These are phyloP conservation scores for Triangularia setosa DNA, from an alignment of 2,329 filamentous ascomycete species.

Conservation along the genomic window DNA sequence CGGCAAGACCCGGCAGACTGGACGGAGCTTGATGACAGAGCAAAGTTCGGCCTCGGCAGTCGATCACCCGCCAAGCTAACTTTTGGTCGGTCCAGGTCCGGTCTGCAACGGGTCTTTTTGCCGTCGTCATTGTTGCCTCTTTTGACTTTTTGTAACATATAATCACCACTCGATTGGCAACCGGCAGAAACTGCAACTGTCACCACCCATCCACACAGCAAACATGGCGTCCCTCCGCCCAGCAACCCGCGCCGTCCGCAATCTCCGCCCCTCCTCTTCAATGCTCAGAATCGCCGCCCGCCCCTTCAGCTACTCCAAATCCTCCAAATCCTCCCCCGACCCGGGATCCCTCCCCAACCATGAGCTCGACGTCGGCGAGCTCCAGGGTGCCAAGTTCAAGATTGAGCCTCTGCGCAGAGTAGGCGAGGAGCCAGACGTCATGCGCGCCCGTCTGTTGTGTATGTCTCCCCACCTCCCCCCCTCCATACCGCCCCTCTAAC, in stretches of 20 bases:
- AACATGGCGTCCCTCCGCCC: slow-evolving; percentile 16
- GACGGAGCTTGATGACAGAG: background rate
- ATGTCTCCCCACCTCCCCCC: slow-evolving; percentile 30
- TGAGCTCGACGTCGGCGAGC: slow-evolving; percentile 79
- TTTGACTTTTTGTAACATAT: background rate
- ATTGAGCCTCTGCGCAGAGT: slow-evolving; percentile 83
- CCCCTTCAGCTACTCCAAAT: background rate
- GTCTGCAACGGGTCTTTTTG: background rate
- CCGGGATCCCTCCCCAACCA: background rate
- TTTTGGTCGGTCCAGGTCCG: background rate
- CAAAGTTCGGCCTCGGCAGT: background rate
- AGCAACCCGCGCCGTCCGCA: slow-evolving; percentile 15
- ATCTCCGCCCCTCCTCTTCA: slow-evolving; percentile 17
- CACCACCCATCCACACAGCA: background rate
- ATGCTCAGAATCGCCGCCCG: slow-evolving; percentile 1
- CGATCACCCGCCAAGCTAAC: background rate
- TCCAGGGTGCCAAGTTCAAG: slow-evolving; percentile 80
- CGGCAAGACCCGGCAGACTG: background rate
- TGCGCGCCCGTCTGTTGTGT: slow-evolving; percentile 77
- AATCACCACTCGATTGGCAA: background rate
- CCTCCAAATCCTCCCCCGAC: slow-evolving; percentile 14
- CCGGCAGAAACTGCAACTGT: background rate
- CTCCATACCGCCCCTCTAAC: slow-evolving; percentile 6
- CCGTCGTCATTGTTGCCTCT: background rate
- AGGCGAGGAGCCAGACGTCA: slow-evolving; percentile 81